phyloP scores from a whole-genome alignment of 2,329 filamentous ascomycete species.

The Fusarium goolgardi region DNA sequence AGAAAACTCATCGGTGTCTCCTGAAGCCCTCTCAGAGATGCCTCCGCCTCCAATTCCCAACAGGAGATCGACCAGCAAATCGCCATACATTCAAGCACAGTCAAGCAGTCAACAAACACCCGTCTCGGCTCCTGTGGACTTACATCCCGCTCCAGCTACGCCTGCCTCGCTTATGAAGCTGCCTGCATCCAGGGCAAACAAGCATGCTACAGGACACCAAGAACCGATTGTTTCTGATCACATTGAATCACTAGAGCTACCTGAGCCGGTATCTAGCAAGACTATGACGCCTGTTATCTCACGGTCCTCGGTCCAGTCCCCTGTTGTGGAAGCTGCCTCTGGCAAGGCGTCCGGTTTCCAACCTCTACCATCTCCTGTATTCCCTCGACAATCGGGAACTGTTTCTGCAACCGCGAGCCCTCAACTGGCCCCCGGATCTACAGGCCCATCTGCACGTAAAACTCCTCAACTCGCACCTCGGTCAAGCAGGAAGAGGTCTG shows the following conservation, averaged over 20 bases:
- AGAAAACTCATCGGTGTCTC: constrained; percentile 73
- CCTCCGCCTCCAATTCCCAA: constrained; percentile 75
- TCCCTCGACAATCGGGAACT: constrained; percentile 55
- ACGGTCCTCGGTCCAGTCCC: constrained; percentile 55
- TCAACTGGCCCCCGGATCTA: constrained; percentile 66
- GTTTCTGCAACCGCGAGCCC: constrained; percentile 74
- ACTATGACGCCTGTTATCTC: constrained; percentile 54
- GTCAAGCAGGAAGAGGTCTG: constrained; percentile 76
- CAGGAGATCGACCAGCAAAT: constrained; percentile 72
- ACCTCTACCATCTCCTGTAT: constrained; percentile 61
- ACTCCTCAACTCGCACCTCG: constrained; percentile 68
- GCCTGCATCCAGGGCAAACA: constrained; percentile 65
- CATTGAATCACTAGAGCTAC: constrained; percentile 73
- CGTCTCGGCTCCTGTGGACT: constrained; percentile 37
- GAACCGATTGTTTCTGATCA: constrained; percentile 62
- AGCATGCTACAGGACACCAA: constrained; percentile 54
- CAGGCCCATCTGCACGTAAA: constrained; percentile 60
- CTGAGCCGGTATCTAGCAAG: constrained; percentile 69
- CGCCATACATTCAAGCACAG: constrained; percentile 73
- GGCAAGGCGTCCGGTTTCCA: constrained; percentile 65
- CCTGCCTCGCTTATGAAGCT: constrained; percentile 89
- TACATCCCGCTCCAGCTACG: constrained; percentile 63
- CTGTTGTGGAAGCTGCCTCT: constrained; percentile 53
- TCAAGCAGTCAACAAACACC: constrained; percentile 49
- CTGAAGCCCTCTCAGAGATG: constrained; percentile 73